These are phyloP conservation scores for Neurospora sp. DNA, from an alignment of 495 filamentous ascomycete species.

Conservation along the genomic window DNA sequence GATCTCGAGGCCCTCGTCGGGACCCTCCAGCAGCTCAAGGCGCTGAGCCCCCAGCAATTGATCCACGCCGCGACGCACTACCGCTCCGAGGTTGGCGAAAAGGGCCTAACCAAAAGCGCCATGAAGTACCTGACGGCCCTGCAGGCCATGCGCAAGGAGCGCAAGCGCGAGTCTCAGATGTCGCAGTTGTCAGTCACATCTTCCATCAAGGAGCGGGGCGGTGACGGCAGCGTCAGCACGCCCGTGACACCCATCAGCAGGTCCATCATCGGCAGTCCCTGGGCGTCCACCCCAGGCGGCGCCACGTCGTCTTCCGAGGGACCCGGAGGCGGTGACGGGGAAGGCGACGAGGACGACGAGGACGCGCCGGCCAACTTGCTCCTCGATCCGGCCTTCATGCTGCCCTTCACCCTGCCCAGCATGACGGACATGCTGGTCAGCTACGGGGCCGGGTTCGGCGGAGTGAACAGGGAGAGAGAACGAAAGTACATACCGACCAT, in stretches of 20 bases:
- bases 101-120: slow-evolving; percentile 72
- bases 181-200: slow-evolving; percentile 17
- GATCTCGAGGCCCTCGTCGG: slow-evolving; percentile 75
- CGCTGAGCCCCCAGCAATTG: slow-evolving; percentile 78
- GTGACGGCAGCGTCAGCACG: slow-evolving; percentile 3
- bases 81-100: slow-evolving; percentile 89
- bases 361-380: slow-evolving; percentile 60
- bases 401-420: slow-evolving; percentile 89
- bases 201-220: slow-evolving; percentile 17
- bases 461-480: slow-evolving; percentile 81
- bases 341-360: slow-evolving; percentile 41
- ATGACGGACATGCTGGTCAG: slow-evolving; percentile 95
- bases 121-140: slow-evolving; percentile 75
- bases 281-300: slow-evolving; percentile 23
- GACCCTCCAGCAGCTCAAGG: slow-evolving; percentile 79
- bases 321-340: slow-evolving; percentile 11
- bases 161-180: slow-evolving; percentile 21
- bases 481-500: slow-evolving; percentile 95
- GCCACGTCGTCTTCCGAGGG: slow-evolving; percentile 5
- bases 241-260: background rate
- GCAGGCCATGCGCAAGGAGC: slow-evolving; percentile 51
- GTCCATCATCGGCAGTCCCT: slow-evolving; percentile 14
- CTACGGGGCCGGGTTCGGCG: slow-evolving; percentile 91
- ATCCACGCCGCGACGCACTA: slow-evolving; percentile 90
- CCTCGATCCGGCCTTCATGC: slow-evolving; percentile 80